Evolutionary conservation across 768 basidiomycete species (phyloP).

Genomic region (Porpolomopsis calyptriformis): DNA sequence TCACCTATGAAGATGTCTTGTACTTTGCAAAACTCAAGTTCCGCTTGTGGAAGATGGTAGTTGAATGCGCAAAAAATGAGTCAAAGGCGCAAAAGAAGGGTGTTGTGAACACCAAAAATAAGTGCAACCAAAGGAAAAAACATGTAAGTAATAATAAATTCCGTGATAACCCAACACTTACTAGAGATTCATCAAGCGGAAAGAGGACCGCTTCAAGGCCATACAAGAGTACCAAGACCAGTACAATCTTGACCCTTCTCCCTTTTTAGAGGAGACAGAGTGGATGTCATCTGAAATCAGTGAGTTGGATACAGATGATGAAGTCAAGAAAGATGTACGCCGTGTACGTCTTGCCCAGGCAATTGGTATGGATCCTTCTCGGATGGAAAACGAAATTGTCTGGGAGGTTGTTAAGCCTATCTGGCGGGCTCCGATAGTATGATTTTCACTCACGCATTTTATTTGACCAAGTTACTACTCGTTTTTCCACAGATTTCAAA

Average conservation of each 20-base stretch:
- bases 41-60: not conserved
- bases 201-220: not conserved
- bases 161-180: too few species aligned
- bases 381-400: not conserved
- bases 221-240: not conserved
- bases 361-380: not conserved
- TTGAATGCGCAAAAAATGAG: not conserved
- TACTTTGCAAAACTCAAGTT: not conserved
- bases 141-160: not conserved
- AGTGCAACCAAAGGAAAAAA: not conserved
- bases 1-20: not conserved
- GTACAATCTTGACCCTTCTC: not conserved
- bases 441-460: too few species aligned
- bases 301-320: not conserved
- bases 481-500: not conserved
- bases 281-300: too few species aligned
- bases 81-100: not conserved
- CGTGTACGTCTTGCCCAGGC: not conserved
- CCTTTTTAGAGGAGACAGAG: not conserved
- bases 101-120: not conserved
- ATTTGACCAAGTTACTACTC: too few species aligned
- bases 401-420: not conserved
- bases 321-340: not conserved
- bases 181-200: not conserved
- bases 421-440: not conserved